Base-by-base conservation (phyloP, 495 filamentous ascomycete species). In the Aspergillus incahuasiensis region DNA sequence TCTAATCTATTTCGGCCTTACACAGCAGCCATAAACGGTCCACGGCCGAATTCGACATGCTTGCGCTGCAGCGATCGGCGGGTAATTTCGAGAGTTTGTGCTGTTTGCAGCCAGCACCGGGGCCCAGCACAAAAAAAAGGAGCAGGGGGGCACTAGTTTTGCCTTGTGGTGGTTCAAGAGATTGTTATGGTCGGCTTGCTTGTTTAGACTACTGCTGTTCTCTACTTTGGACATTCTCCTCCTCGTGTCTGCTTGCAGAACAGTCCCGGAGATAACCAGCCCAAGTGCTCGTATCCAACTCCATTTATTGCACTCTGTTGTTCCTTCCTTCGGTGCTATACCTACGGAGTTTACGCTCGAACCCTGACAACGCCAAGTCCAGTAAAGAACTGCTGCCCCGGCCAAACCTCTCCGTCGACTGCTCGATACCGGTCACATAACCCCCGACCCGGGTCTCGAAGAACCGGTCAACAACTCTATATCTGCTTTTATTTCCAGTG, bases 71-170 rank as follows among this genome's bases (percentile, higher is more conserved):
- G 32, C 32, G 32, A 35, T 35, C 32, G 32, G 39, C 47, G 19
- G 38, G 39, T 54, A 58, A 41, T 44, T 30, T 24, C 24, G 19
- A 30, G 52, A 48, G 60, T 64, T 64, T 64, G 62, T 30, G 53
- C 53, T 61, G 62, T 64, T 64, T 64, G 62, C 62, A 64, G 61
- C 34, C 5, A 57, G 22, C 8, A 21, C 16, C 51, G 50, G 22
- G 24, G 3, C 43, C 39, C 35, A 48, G 28, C 52, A 53, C 38
- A 35, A 54, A 53, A 64, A n/a, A 64, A 64, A 64, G 62, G 62
- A 64, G 62, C 58, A 54, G 52, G 62, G n/a, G 61, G 61, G 61
- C 41, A 40, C 32, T 35, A 15, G 28, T 18, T 16, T 40, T 18
- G 45, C 16, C 41, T 13, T 24, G 42, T 15, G 22, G 24, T 35